Evolutionary conservation across 2,329 filamentous ascomycete species (phyloP).

Genomic region (Aspergillus carbonarius): DNA sequence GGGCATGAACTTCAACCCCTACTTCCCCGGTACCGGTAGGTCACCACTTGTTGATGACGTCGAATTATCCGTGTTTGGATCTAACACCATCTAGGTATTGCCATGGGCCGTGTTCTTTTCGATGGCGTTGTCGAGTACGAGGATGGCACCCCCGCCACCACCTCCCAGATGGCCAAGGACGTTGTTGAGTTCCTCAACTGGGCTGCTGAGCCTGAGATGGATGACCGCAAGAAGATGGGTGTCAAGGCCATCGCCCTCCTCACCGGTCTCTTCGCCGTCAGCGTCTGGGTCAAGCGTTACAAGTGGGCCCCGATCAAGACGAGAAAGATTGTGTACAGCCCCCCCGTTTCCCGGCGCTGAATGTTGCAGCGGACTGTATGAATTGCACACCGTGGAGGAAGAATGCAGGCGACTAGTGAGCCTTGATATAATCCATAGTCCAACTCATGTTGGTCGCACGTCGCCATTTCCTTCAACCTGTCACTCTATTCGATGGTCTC

Average conservation of each 20-base stretch:
- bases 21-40: constrained; percentile 93
- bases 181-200: constrained; percentile 99
- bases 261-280: constrained; percentile 76
- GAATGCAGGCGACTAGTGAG: constrained; percentile 23
- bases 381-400: constrained; percentile 31
- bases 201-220: constrained; percentile 98
- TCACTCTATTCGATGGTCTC: constrained; percentile 31
- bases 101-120: constrained; percentile 97
- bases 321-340: constrained; percentile 86
- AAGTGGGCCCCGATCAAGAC: constrained; percentile 98
- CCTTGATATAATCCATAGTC: constrained; percentile 27
- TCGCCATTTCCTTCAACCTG: constrained; percentile 25
- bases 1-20: constrained; percentile 99
- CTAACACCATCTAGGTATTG: constrained; percentile 59
- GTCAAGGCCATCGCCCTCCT: constrained; percentile 89
- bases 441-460: constrained; percentile 24
- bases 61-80: not conserved
- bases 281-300: constrained; percentile 99
- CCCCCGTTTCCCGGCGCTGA: constrained; percentile 54
- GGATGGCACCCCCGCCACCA: constrained; percentile 88
- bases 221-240: constrained; percentile 99
- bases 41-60: constrained; percentile 1
- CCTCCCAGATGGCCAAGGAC: constrained; percentile 99
- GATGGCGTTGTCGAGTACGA: constrained; percentile 98
- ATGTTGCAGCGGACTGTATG: constrained; percentile 30